A percentile compares a stretch with the other conserved stretches of the same genome.
Evolutionary conservation across 73 alveolate genomes (phyloP).

Genomic region (Blepharisma japonicum): DNA sequence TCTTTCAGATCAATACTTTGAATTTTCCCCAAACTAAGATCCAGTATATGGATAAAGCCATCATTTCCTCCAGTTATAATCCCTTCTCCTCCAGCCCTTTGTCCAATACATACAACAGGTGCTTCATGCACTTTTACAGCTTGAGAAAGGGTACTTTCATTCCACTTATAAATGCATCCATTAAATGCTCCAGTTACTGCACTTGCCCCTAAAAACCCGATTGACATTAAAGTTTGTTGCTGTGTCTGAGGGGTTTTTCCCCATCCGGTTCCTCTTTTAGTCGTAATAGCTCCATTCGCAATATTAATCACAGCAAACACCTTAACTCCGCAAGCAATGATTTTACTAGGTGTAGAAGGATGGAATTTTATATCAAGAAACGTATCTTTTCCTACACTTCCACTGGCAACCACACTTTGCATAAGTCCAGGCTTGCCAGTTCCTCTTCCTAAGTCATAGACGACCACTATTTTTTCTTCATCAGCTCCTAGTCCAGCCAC

Average conservation of each 20-base stretch:
- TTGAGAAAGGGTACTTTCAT: constrained; percentile 67
- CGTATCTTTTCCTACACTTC: constrained; percentile 87
- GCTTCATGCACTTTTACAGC: constrained; percentile 82
- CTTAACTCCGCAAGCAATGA: constrained; percentile 75
- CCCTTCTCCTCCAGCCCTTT: constrained; percentile 83
- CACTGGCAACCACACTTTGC: constrained; percentile 70
- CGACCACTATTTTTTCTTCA: constrained; percentile 93
- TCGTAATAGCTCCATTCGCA: background rate
- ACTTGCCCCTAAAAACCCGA: constrained; percentile 72
- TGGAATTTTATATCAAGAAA: constrained; percentile 80
- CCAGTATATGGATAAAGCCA: constrained; percentile 83
- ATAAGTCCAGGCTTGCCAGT: constrained; percentile 51
- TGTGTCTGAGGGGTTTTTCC: constrained; percentile 53
- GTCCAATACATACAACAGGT: constrained; percentile 69
- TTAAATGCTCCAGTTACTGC: constrained; percentile 84
- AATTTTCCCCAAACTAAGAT: constrained; percentile 39
- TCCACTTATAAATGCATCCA: constrained; percentile 83
- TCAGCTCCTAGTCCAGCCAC: constrained; percentile 92
- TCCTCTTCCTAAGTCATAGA: constrained; percentile 81
- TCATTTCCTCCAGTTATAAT: constrained; percentile 91
- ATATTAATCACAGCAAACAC: background rate
- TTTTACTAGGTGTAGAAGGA: constrained; percentile 67
- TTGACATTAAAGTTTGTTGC: constrained; percentile 79
- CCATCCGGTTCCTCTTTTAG: constrained; percentile 88
- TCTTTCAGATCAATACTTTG: constrained; percentile 45